Percentiles rank a stretch among this genome's conserved stretches.
phyloP scores from a whole-genome alignment of 1,284 basidiomycete species.

The Sanghuangporus baumii region DNA sequence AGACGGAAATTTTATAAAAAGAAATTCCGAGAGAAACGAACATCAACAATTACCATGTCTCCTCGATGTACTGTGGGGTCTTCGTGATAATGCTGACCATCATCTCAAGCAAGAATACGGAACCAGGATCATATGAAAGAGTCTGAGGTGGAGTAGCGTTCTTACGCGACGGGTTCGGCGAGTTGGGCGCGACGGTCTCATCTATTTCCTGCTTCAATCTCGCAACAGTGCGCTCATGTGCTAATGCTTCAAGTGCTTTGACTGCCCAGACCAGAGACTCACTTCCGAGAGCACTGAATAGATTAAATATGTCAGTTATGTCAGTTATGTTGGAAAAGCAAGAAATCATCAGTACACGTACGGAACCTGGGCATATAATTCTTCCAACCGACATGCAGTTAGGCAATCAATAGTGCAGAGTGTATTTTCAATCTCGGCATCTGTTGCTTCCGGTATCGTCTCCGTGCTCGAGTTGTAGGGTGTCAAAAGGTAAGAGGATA shows the following conservation, averaged over 20 bases:
- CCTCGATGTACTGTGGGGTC: conserved; percentile 71
- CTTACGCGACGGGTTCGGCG: conserved; percentile 31
- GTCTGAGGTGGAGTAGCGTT: conserved; percentile 34
- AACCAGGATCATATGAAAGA: conserved; percentile 90
- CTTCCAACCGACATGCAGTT: conserved; percentile 88
- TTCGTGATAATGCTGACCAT: conserved; percentile 86
- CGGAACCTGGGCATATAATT: conserved; percentile 91
- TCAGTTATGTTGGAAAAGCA: conserved; percentile 10
- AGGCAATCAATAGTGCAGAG: conserved; percentile 95
- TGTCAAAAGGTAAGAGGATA: conserved; percentile 96
- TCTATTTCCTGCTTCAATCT: conserved; percentile 64
- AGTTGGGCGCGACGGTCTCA: conserved; percentile 35
- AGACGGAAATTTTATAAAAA: not conserved
- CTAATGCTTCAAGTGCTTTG: conserved; percentile 83
- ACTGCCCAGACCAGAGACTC: conserved; percentile 81
- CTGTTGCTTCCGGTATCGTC: conserved; percentile 75
- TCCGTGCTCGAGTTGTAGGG: conserved; percentile 79
- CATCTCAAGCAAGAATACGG: conserved; percentile 89
- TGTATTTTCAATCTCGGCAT: conserved; percentile 90
- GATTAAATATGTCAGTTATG: conserved; percentile 10
- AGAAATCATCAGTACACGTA: conserved; percentile 35
- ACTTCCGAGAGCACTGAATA: conserved; percentile 54
- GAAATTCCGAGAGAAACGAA: not conserved
- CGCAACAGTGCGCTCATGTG: conserved; percentile 80
- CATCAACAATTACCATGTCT: conserved; percentile 65